Conservation (phyloP, 2,329 filamentous ascomycete genomes). For the Pseudophaeomoniella oleicola region DNA sequence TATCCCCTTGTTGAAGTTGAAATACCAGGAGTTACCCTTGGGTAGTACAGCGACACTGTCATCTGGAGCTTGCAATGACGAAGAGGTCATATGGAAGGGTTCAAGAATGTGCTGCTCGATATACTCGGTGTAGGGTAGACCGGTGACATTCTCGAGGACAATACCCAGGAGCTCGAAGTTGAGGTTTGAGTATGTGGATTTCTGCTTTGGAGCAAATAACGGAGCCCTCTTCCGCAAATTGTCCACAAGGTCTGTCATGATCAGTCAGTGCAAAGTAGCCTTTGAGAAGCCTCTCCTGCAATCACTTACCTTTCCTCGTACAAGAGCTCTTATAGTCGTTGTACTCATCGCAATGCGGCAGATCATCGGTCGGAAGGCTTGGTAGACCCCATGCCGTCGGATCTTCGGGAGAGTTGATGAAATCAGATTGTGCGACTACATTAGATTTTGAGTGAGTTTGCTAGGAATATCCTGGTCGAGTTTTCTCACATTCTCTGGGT, state of each 20-base stretch:
- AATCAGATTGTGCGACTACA: constrained; percentile 8
- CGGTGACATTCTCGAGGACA: constrained; percentile 14
- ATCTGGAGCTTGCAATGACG: constrained; percentile 7
- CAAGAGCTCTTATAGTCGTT: too few relatives aligned
- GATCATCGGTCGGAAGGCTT: constrained; percentile 2
- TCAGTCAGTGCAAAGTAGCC: background rate
- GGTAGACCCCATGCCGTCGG: constrained; percentile 8
- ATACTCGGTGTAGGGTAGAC: constrained; percentile 12
- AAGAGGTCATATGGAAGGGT: constrained; percentile 7
- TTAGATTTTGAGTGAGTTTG: too few relatives aligned
- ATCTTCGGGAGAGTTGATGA: constrained; percentile 4
- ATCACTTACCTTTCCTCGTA: too few relatives aligned
- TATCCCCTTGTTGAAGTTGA: constrained; percentile 26
- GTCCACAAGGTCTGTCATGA: constrained; percentile 4
- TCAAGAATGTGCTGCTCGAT: constrained; percentile 9
- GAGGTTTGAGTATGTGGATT: constrained; percentile 15
- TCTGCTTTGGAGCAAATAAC: constrained; percentile 12
- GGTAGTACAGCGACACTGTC: constrained; percentile 11
- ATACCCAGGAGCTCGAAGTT: constrained; percentile 16
- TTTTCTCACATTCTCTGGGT: constrained; percentile 12
- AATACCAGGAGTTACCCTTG: constrained; percentile 12
- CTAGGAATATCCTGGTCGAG: too few relatives aligned
- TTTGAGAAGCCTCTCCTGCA: too few relatives aligned
- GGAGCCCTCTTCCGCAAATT: constrained; percentile 5
- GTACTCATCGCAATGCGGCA: constrained; percentile 7